phyloP scores from a whole-genome alignment of 768 basidiomycete genomes.

The Lentinula aciculospora region DNA sequence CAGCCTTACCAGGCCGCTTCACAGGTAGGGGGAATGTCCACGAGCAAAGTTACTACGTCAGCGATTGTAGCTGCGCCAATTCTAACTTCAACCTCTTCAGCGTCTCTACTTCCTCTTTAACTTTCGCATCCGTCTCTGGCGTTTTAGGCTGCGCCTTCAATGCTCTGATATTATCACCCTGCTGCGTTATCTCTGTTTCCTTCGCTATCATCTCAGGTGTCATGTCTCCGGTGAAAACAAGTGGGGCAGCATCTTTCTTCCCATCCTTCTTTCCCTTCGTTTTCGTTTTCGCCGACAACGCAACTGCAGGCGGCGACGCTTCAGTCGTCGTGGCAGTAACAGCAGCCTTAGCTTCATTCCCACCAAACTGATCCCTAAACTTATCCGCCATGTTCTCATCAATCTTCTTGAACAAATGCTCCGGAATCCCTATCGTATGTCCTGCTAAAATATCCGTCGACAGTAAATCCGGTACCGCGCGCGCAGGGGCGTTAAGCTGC shows the following conservation, averaged over 20 bases:
- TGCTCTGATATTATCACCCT: conserved; percentile 67
- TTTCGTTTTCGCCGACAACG: neutral
- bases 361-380: conserved; percentile 80
- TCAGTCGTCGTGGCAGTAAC: conserved; percentile 19
- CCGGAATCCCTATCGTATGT: conserved; percentile 81
- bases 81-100: conserved; percentile 65
- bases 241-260: conserved; percentile 8
- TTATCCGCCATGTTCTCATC: conserved; percentile 84
- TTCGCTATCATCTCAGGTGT: conserved; percentile 66
- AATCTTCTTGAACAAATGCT: conserved; percentile 90
- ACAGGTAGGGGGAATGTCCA: too few species aligned
- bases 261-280: conserved; percentile 1
- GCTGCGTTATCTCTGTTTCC: conserved; percentile 69
- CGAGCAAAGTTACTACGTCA: too few species aligned
- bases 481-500: conserved; percentile 87
- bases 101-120: conserved; percentile 53
- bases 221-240: conserved; percentile 42
- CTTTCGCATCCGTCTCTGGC: conserved; percentile 54
- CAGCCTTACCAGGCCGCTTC: too few species aligned
- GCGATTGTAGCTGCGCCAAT: conserved; percentile 26
- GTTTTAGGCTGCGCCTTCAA: conserved; percentile 66
- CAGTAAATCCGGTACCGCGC: conserved; percentile 69
- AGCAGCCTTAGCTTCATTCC: conserved; percentile 34
- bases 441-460: conserved; percentile 81
- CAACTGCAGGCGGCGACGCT: neutral